phyloP scores from a whole-genome alignment of 169 alveolate genomes.

The Plasmodium yoelii region DNA sequence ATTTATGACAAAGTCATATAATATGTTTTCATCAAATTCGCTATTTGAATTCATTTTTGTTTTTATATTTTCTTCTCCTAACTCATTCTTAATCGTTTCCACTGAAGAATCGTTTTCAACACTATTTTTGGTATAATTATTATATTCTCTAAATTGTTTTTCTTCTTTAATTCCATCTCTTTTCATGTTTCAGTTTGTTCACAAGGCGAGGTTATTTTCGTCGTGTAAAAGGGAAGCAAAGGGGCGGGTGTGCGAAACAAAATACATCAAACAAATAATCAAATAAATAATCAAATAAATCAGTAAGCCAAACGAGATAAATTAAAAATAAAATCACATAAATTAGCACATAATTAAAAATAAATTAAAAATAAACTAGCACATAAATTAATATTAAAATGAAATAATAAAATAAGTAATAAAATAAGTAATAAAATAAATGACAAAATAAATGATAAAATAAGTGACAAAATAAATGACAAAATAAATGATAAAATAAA shows the following conservation, averaged over 20 bases:
- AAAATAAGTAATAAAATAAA: too few species aligned
- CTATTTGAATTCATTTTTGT: constrained; percentile 4
- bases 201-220: not conserved
- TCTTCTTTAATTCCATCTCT: not conserved
- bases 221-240: not conserved
- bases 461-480: not conserved
- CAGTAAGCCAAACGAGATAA: too few species aligned
- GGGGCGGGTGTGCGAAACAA: too few species aligned
- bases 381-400: too few species aligned
- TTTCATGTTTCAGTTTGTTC: not conserved
- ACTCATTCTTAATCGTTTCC: constrained; percentile 22
- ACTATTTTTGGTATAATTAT: constrained; percentile 20
- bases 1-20: constrained; percentile 33
- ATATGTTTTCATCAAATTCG: constrained; percentile 4
- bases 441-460: too few species aligned
- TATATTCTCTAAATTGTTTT: not conserved
- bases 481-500: not conserved
- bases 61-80: constrained; percentile 24
- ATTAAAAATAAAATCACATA: too few species aligned
- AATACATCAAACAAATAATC: too few species aligned
- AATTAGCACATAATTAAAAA: too few species aligned
- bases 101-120: constrained; percentile 16
- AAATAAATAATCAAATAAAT: too few species aligned
- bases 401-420: not conserved
- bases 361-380: too few species aligned